Conservation (phyloP, 345 rosid species). For the Brassica napus region DNA sequence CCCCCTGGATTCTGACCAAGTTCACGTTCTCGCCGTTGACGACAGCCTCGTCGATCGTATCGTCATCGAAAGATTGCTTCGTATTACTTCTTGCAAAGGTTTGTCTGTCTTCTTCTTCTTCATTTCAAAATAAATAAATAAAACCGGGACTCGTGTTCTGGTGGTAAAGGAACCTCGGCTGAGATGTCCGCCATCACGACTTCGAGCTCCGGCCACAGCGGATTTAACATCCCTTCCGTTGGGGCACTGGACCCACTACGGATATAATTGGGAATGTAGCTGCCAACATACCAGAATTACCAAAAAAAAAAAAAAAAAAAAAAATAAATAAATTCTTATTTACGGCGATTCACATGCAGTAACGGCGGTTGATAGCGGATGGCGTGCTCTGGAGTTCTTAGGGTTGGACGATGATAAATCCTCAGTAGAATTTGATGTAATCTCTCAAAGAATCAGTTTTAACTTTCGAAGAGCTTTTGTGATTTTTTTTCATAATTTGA, state of each 20-base stretch:
- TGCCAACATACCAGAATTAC: too few relatives aligned
- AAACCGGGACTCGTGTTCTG: too few relatives aligned
- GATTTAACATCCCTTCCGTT: too few relatives aligned
- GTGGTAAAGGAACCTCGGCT: too few relatives aligned
- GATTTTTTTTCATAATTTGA: neutral
- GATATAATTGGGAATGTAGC: too few relatives aligned
- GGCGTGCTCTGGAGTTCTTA: constrained; percentile 73
- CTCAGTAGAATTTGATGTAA: constrained; percentile 47
- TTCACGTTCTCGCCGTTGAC: constrained; percentile 92
- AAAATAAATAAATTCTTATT: neutral
- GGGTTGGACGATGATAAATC: constrained; percentile 71
- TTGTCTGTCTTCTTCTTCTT: neutral
- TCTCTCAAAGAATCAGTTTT: neutral
- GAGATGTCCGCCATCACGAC: too few relatives aligned
- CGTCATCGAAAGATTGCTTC: constrained; percentile 83
- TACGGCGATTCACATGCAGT: constrained; percentile 46
- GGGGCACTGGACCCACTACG: too few relatives aligned
- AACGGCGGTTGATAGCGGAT: constrained; percentile 90
- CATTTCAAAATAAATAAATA: neutral
- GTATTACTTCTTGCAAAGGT: constrained; percentile 83
- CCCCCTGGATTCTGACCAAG: constrained; percentile 51
- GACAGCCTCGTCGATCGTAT: constrained; percentile 86
- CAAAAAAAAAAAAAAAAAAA: too few relatives aligned
- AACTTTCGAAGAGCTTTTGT: neutral
- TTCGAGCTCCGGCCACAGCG: too few relatives aligned